Evolutionary conservation across 148 eudicot species (phyloP).

Genomic region (Diospyros lotus): DNA sequence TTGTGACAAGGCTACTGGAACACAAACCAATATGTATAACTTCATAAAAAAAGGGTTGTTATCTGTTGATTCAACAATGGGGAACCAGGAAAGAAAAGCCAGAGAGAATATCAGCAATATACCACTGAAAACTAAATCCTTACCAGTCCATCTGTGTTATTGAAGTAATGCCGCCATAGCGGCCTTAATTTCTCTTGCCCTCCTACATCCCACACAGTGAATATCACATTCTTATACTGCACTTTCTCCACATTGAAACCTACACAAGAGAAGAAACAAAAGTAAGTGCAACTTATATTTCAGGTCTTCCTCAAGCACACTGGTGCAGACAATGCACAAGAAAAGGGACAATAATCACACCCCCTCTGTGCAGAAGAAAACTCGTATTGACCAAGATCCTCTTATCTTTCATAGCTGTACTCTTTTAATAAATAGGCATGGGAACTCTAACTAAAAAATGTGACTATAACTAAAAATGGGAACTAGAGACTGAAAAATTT

Average conservation of each 20-base stretch:
- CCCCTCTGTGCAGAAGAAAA: neutral
- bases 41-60: neutral
- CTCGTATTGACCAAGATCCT: too few species aligned
- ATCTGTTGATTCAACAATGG: neutral
- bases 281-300: neutral
- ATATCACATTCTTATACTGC: conserved; percentile 95
- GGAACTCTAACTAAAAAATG: neutral
- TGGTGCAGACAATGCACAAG: neutral
- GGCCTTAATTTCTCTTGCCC: conserved; percentile 98
- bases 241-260: conserved; percentile 99
- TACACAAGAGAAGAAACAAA: conserved; percentile 21
- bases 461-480: neutral
- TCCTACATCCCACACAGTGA: conserved; percentile 99
- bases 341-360: neutral
- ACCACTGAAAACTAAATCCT: conserved; percentile 10
- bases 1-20: neutral
- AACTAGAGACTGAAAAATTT: neutral
- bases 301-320: neutral
- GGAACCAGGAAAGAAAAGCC: neutral
- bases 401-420: neutral
- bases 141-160: conserved; percentile 98
- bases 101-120: neutral
- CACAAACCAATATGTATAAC: neutral
- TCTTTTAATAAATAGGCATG: neutral
- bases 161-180: conserved; percentile 98